These are phyloP conservation scores for Saturnispora hagleri DNA, from an alignment of 805 yeast genomes.

Conservation along the genomic window DNA sequence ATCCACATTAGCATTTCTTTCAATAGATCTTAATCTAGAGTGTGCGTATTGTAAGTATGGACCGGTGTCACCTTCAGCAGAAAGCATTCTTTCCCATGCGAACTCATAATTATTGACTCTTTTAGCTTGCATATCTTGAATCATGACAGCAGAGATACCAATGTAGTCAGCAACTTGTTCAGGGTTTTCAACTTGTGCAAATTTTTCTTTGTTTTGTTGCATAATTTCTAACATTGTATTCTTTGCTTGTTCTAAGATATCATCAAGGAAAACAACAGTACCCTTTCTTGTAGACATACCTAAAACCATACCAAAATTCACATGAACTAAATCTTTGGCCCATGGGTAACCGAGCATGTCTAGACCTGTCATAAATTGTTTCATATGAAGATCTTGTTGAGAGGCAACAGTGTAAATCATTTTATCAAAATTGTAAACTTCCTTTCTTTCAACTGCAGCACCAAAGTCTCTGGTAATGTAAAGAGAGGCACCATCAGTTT, in stretches of 20 bases:
- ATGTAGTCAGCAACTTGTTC: conserved; percentile 90
- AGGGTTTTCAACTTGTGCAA: conserved; percentile 87
- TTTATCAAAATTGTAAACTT: conserved; percentile 79
- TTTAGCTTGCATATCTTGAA: conserved; percentile 97
- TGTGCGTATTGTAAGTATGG: conserved; percentile 98
- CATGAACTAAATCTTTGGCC: conserved; percentile 69
- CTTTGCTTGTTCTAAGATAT: conserved; percentile 86
- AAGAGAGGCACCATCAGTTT: conserved; percentile 90
- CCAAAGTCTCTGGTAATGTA: conserved; percentile 95
- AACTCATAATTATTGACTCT: conserved; percentile 93
- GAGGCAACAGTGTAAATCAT: conserved; percentile 93
- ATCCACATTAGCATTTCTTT: conserved; percentile 64
- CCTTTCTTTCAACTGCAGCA: conserved; percentile 87
- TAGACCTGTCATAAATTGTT: conserved; percentile 89
- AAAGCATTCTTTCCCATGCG: conserved; percentile 96
- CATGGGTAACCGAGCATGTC: conserved; percentile 85
- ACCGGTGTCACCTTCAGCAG: conserved; percentile 99
- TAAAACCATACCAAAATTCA: conserved; percentile 94
- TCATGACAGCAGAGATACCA: conserved; percentile 96
- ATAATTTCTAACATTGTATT: conserved; percentile 93
- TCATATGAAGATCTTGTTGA: conserved; percentile 91
- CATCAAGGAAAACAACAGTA: conserved; percentile 95
- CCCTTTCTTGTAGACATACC: conserved; percentile 99
- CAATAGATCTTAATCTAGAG: conserved; percentile 90
- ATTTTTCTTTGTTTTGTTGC: conserved; percentile 85